Percentiles rank a stretch among this genome's conserved stretches.
These are phyloP conservation scores for Marasmius sp. DNA, from an alignment of 1,284 basidiomycete species.

Conservation along the genomic window DNA sequence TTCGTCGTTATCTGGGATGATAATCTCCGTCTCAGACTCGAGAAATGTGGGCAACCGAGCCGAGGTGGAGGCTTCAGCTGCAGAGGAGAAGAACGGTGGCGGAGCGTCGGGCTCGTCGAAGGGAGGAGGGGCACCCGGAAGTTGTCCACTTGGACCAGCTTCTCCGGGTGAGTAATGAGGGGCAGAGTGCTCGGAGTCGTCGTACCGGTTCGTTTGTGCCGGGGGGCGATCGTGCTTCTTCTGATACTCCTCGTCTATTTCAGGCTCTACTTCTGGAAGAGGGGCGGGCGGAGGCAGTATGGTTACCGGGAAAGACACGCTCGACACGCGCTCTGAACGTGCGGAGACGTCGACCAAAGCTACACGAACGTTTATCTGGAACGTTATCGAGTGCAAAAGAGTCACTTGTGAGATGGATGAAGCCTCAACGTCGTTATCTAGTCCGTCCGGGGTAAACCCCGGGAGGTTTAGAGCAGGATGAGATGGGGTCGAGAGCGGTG, in stretches of 20 bases:
- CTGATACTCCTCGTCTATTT: constrained; percentile 70
- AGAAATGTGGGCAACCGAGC: constrained; percentile 68
- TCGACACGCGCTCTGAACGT: constrained; percentile 63
- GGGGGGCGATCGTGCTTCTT: constrained; percentile 85
- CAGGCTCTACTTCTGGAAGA: constrained; percentile 69
- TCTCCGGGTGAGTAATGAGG: constrained; percentile 66
- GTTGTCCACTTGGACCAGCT: constrained; percentile 69
- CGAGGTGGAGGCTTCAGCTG: constrained; percentile 58
- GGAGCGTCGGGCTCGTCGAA: constrained; percentile 81
- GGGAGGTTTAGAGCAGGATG: constrained; percentile 41
- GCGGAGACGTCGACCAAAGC: constrained; percentile 70
- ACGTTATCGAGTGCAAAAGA: constrained; percentile 69
- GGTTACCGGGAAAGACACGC: constrained; percentile 62
- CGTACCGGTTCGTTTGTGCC: constrained; percentile 60
- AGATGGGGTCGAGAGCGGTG: constrained; percentile 52
- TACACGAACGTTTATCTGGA: constrained; percentile 60
- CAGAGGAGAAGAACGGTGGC: constrained; percentile 68
- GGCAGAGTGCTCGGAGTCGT: constrained; percentile 58
- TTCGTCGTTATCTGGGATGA: constrained; percentile 50
- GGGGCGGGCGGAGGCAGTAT: constrained; percentile 73
- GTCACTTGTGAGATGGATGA: constrained; percentile 76
- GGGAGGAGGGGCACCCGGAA: constrained; percentile 68
- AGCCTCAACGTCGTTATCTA: constrained; percentile 60
- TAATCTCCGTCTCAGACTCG: constrained; percentile 73
- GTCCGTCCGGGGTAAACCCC: constrained; percentile 41